Base-by-base conservation (phyloP, 2,329 filamentous ascomycete species). In the Claviceps humidiphila region DNA sequence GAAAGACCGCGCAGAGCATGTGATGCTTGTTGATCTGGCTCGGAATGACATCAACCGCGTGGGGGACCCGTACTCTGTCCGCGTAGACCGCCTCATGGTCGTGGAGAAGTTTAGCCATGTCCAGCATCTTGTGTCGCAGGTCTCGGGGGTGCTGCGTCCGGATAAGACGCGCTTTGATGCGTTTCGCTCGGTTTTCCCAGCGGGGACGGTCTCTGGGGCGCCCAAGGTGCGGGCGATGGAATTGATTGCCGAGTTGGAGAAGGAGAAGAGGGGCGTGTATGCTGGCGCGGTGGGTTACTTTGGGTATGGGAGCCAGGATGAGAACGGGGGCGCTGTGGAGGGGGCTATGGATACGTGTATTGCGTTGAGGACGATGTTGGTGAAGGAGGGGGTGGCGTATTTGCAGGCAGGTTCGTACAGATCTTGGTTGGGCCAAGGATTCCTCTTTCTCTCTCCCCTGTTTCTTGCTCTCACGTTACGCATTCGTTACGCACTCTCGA, bases 171-270 rank as follows among this genome's bases (percentile, higher is more conserved):
- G 93, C 54, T 98, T 95, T 69, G 91, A 97, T 64, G 93, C 93
- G 9, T 95, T 98, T 72, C 81, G 91, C 41, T 90, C 87, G 58
- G 96, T 98, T 61, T 98, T 98, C 73, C 93, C 93, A 0, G 93
- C 93, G 4, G 93, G 93, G 52, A 98, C 93, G 0, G 91, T 97
- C 34, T 93, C 87, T 17, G 93, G 93, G 4, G 91, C 93, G 4
- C 93, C 93, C 53, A 98, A 98, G 72, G 89, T 98, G 52, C 82
- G 84, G 56, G 93, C 93, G 2, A 98, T 98, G 93, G 87, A 96
- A 71, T 75, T 98, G 56, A 98, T 98, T 61, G 89, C 87, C 47
- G 91, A 97, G 71, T 73, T 97, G 47, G 93, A 98, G 71, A 74
- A 79, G 58, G 93, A 98, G 76, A 96, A 96, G 75, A 78, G 93